phyloP scores from a whole-genome alignment of 352 stramenopile species.

The Globisporangium megalacanthum region DNA sequence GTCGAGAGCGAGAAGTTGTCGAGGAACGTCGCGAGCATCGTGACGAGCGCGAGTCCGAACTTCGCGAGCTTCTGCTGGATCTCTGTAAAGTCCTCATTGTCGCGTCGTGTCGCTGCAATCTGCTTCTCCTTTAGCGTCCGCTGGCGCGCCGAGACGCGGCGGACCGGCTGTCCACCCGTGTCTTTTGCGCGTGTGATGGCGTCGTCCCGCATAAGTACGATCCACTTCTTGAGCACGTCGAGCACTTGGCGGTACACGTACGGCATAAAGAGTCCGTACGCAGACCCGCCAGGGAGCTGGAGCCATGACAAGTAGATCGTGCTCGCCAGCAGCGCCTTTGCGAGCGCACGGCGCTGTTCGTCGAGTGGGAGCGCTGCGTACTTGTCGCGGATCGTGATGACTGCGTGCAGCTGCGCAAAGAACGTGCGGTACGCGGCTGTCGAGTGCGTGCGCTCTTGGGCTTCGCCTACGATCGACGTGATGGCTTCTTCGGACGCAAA shows the following conservation, averaged over 20 bases:
- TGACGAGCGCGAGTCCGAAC: conserved; percentile 52
- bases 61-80: conserved; percentile 34
- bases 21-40: conserved; percentile 56
- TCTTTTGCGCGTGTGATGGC: conserved; percentile 5
- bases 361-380: conserved; percentile 32
- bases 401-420: conserved; percentile 48
- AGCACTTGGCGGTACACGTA: conserved; percentile 82
- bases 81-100: conserved; percentile 18
- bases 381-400: conserved; percentile 54
- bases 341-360: conserved; percentile 34
- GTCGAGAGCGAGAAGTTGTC: conserved; percentile 50
- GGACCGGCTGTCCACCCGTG: background rate
- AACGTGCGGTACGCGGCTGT: conserved; percentile 58
- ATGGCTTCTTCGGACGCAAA: conserved; percentile 48
- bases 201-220: conserved; percentile 27
- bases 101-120: conserved; percentile 9
- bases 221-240: conserved; percentile 77
- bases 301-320: conserved; percentile 81
- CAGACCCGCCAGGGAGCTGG: conserved; percentile 69
- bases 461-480: conserved; percentile 24
- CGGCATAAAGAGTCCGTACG: conserved; percentile 82
- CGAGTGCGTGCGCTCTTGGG: conserved; percentile 24
- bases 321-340: conserved; percentile 58
- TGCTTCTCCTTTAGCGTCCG: conserved; percentile 13
- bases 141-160: conserved; percentile 7